Evolutionary conservation across 495 filamentous ascomycete genomes (phyloP), one percentile per base, ranked within the genome.

Genomic region (Poronia punctata): DNA sequence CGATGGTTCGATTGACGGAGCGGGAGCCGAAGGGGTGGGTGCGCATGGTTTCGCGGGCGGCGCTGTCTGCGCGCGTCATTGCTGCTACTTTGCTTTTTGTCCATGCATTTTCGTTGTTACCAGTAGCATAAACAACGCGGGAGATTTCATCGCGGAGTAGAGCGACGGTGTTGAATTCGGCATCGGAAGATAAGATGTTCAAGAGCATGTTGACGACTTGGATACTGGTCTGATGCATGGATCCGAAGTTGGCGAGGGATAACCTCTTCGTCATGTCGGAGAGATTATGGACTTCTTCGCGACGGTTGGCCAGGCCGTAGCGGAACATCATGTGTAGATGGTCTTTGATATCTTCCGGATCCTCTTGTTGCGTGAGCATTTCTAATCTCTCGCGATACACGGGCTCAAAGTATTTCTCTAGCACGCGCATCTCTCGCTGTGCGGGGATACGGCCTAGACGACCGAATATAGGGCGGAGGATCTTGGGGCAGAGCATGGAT

Each of bases 21-120:
- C 65, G 58, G 11, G 46, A 48, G 16, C 57, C 57, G 21, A 68
- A 66, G 1, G 56, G 38, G 17, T 64, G 43, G 15, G 57, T 6
- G 1, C 68, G 56, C 27, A 70, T 21, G 1, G 65, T 69, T 40
- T 72, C 66, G 16, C 66, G 60, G 18, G 52, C 44, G 1, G 61
- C 59, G 24, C 65, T 69, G 49, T 70, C 67, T 4, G 49, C 35
- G 1, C 38, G 31, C 10, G 56, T 43, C 58, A 70, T 63, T n/a
- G 53, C 39, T 10, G 56, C 45, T 16, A 64, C 30, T 7, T 35
- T 56, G 21, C 40, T 44, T 39, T 61, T 61, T 5, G 60, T 61
- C 65, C 65, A 68, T 2, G 4, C 23, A 2, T 11, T 12, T n/a
- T 30, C 10, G 25, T 36, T 43, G 8, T 33, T 40, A 14, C 33